phyloP scores from a whole-genome alignment of 306 rosid genomes.

The Vigna mungo region DNA sequence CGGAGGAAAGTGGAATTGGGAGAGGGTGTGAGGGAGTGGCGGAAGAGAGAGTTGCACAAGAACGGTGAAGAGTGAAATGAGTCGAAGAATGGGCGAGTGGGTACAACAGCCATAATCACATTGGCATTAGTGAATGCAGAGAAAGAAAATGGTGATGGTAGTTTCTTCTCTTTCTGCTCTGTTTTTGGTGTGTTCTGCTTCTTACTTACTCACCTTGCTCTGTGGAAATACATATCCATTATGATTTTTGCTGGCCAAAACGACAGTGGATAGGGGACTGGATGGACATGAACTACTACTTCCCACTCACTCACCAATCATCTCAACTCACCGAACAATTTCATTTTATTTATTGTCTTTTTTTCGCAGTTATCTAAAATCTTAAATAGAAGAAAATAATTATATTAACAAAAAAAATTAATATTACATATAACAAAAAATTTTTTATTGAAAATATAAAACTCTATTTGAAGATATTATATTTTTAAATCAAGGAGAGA shows the following conservation, averaged over 20 bases:
- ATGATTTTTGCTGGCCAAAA: neutral
- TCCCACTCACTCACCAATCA: neutral
- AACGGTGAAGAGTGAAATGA: conserved; percentile 65
- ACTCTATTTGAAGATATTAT: too few relatives aligned
- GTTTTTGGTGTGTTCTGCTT: neutral
- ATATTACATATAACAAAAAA: too few relatives aligned
- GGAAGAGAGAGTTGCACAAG: conserved; percentile 43
- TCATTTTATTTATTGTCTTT: too few relatives aligned
- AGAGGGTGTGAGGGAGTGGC: conserved; percentile 35
- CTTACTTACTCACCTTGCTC: neutral
- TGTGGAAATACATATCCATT: neutral
- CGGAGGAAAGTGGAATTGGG: conserved; percentile 45
- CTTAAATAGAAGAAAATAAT: too few relatives aligned
- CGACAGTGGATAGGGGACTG: too few relatives aligned
- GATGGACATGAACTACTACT: neutral
- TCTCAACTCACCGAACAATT: neutral
- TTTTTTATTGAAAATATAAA: too few relatives aligned
- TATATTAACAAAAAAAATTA: too few relatives aligned
- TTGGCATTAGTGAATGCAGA: conserved; percentile 8
- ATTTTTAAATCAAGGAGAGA: too few relatives aligned
- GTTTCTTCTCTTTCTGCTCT: neutral
- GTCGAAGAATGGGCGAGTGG: conserved; percentile 82
- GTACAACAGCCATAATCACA: conserved; percentile 64
- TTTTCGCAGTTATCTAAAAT: too few relatives aligned
- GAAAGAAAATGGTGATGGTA: neutral